These are phyloP conservation scores for Fusarium verrucosum DNA, from an alignment of 2,329 filamentous ascomycete species.

Conservation along the genomic window DNA sequence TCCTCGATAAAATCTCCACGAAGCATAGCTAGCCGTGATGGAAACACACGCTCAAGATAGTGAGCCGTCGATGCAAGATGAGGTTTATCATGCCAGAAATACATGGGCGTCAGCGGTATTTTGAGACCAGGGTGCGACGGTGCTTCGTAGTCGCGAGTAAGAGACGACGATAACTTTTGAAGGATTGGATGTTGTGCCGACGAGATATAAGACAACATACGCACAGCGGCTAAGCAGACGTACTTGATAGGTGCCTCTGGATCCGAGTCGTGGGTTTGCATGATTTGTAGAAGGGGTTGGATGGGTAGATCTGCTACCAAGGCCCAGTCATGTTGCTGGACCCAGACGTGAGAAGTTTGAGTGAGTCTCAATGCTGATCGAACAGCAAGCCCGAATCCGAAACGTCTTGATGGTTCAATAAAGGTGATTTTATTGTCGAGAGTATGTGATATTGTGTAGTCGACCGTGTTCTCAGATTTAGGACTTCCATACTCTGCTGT, in stretches of 20 bases:
- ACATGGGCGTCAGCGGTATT: constrained; percentile 63
- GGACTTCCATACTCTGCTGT: constrained; percentile 59
- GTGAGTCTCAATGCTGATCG: constrained; percentile 59
- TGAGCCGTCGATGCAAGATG: constrained; percentile 60
- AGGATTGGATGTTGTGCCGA: constrained; percentile 54
- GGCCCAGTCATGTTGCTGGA: constrained; percentile 67
- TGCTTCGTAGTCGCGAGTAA: constrained; percentile 55
- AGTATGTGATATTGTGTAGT: constrained; percentile 50
- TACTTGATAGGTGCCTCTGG: constrained; percentile 57
- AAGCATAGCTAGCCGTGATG: constrained; percentile 58
- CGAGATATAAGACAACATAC: constrained; percentile 61
- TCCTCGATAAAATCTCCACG: constrained; percentile 67
- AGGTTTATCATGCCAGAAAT: constrained; percentile 69
- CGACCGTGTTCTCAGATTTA: constrained; percentile 49
- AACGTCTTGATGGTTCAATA: constrained; percentile 57
- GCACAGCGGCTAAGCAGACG: constrained; percentile 61
- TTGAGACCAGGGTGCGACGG: constrained; percentile 3
- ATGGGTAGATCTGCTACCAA: constrained; percentile 58
- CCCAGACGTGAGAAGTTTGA: constrained; percentile 63
- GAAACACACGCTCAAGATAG: constrained; percentile 61
- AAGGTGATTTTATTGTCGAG: constrained; percentile 55
- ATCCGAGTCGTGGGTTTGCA: constrained; percentile 50
- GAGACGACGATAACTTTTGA: constrained; percentile 51
- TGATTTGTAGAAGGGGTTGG: constrained; percentile 55
- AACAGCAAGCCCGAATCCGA: constrained; percentile 65